Percentiles rank a stretch among this genome's conserved stretches.
These are phyloP conservation scores for Tolypocladium cylindrosporum DNA, from an alignment of 2,329 filamentous ascomycete genomes.

Conservation along the genomic window DNA sequence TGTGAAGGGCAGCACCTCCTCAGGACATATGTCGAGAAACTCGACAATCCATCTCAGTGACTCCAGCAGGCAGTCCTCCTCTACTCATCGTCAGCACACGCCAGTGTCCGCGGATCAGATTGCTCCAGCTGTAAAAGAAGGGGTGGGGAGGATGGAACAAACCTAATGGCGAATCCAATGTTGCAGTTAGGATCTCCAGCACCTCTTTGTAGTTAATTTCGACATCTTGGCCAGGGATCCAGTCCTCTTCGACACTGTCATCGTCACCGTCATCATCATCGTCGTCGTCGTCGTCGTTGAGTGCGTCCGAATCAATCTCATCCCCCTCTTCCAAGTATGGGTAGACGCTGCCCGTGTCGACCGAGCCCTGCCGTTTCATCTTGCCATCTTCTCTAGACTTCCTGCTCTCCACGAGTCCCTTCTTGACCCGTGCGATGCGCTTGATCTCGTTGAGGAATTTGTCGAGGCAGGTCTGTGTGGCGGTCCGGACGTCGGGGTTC, in stretches of 20 bases:
- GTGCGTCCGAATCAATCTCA: constrained; percentile 47
- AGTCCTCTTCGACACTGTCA: constrained; percentile 72
- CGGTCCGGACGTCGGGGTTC: constrained; percentile 88
- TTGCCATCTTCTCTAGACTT: constrained; percentile 59
- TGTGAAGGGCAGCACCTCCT: constrained; percentile 91
- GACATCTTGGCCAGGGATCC: constrained; percentile 95
- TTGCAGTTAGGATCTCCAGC: constrained; percentile 81
- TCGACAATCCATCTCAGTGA: constrained; percentile 91
- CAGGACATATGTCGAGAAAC: constrained; percentile 94
- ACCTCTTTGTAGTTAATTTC: constrained; percentile 90
- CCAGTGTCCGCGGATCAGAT: not conserved
- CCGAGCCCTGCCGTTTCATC: constrained; percentile 58
- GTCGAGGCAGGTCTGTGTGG: constrained; percentile 80
- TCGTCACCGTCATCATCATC: not conserved
- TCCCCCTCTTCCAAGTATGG: constrained; percentile 50
- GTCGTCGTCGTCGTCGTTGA: constrained; percentile 27
- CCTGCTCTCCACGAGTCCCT: constrained; percentile 79
- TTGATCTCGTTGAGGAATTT: constrained; percentile 90
- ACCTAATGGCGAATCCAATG: constrained; percentile 75
- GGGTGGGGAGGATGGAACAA: constrained; percentile 14
- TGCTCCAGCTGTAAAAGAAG: not conserved
- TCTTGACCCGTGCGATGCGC: constrained; percentile 85
- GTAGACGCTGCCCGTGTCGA: constrained; percentile 54
- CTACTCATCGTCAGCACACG: constrained; percentile 27
- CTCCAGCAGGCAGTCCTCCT: constrained; percentile 86